Conservation (phyloP, 2,329 filamentous ascomycete species). For the Dactylellina sp. region DNA sequence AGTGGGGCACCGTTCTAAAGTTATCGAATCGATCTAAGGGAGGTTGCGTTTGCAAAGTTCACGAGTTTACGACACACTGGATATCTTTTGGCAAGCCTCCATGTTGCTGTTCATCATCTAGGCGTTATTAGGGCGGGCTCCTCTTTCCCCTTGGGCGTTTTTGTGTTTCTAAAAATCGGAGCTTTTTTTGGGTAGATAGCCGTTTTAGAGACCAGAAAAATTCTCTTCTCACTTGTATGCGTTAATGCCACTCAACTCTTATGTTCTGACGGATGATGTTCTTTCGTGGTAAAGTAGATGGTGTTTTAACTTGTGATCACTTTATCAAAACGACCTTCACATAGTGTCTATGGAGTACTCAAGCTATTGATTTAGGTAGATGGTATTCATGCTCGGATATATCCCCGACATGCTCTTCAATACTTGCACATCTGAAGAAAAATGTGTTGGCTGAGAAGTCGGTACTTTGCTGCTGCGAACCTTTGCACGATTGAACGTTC, state of each 20-base stretch:
- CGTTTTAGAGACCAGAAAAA: constrained; percentile 26
- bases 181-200: constrained; percentile 34
- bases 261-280: too few relatives aligned
- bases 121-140: constrained; percentile 28
- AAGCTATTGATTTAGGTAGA: background rate
- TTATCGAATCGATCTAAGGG: background rate
- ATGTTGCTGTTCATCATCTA: constrained; percentile 8
- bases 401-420: background rate
- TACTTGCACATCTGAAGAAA: too few relatives aligned
- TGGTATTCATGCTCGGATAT: background rate
- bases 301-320: too few relatives aligned
- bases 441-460: too few relatives aligned
- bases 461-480: too few relatives aligned
- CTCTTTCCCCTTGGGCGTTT: constrained; percentile 39
- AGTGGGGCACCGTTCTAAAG: constrained; percentile 54
- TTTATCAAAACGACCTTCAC: too few relatives aligned
- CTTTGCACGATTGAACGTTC: too few relatives aligned
- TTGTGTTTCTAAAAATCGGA: constrained; percentile 17
- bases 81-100: constrained; percentile 29
- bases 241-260: constrained; percentile 22
- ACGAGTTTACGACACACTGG: constrained; percentile 42
- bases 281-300: too few relatives aligned
- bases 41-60: constrained; percentile 10
- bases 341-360: too few relatives aligned
- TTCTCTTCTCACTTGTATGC: constrained; percentile 46